These are phyloP conservation scores for Sambucus nigra DNA, from an alignment of 129 eudicot genomes.

Conservation along the genomic window DNA sequence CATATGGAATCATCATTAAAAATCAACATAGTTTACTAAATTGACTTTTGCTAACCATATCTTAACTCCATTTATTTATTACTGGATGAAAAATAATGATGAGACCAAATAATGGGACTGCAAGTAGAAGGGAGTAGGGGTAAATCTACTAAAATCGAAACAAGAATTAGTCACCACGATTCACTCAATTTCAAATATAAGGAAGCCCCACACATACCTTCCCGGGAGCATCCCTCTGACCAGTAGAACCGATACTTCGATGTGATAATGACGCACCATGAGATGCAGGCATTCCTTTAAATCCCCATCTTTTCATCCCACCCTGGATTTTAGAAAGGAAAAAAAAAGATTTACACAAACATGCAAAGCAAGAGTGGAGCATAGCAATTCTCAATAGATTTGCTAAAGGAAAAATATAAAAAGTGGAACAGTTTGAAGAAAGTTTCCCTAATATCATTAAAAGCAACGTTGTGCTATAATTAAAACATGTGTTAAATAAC, in stretches of 20 bases:
- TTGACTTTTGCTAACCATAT: not conserved
- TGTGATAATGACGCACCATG: slow-evolving; percentile 86
- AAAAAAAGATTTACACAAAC: not conserved
- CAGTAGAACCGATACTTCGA: slow-evolving; percentile 87
- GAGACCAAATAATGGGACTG: not conserved
- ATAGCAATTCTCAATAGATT: no score
- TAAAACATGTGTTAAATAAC: no score
- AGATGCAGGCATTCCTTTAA: slow-evolving; percentile 73
- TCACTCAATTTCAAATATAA: not conserved
- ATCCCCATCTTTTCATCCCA: slow-evolving; percentile 74
- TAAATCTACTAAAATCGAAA: not conserved
- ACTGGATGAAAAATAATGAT: not conserved
- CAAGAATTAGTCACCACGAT: not conserved
- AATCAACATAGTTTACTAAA: no score
- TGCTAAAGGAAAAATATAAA: no score
- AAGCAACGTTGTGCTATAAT: no score
- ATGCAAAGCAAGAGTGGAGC: no score
- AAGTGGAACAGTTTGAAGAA: no score
- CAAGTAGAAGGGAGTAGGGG: no score
- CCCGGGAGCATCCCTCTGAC: slow-evolving; percentile 97
- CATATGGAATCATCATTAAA: no score
- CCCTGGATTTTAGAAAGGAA: slow-evolving; percentile 42
- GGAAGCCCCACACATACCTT: slow-evolving; percentile 40
- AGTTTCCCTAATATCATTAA: no score
- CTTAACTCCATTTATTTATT: not conserved